Conservation (phyloP, 495 filamentous ascomycete genomes). For the Penicillium atrosanguineum region DNA sequence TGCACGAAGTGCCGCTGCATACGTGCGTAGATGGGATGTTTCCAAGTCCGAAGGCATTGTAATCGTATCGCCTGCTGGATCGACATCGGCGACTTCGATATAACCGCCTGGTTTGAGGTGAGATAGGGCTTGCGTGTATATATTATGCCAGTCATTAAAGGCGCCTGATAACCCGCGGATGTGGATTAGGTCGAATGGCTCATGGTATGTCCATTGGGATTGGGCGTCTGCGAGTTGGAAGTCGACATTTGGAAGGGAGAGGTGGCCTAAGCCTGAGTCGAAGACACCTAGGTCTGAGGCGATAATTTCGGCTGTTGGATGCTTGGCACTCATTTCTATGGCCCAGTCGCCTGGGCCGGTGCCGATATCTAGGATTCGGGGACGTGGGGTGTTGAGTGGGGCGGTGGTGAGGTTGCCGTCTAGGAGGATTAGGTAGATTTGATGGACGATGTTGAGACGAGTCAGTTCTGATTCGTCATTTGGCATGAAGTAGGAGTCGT, state of each 20-base stretch:
- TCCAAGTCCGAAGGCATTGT: conserved; percentile 7
- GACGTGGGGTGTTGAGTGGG: conserved; percentile 47
- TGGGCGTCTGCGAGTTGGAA: conserved; percentile 71
- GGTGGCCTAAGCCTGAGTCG: conserved; percentile 41
- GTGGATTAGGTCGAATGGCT: conserved; percentile 66
- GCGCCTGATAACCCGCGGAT: conserved; percentile 61
- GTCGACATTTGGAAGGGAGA: conserved; percentile 61
- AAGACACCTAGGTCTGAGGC: conserved; percentile 63
- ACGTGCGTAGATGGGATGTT: conserved; percentile 39
- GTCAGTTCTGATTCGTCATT: conserved; percentile 73
- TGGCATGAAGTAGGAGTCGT: conserved; percentile 69
- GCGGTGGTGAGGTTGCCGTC: conserved; percentile 58
- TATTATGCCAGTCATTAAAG: conserved; percentile 58
- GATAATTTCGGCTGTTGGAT: conserved; percentile 61
- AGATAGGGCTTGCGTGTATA: conserved; percentile 59
- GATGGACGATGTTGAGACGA: conserved; percentile 64
- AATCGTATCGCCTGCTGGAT: conserved; percentile 33
- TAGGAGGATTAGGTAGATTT: conserved; percentile 61
- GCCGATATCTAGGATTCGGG: conserved; percentile 65
- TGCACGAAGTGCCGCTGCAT: conserved; percentile 34
- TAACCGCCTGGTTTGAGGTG: conserved; percentile 64
- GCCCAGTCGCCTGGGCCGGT: conserved; percentile 73
- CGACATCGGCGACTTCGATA: conserved; percentile 54
- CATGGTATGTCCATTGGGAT: conserved; percentile 51
- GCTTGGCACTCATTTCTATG: conserved; percentile 65